These are phyloP conservation scores for Aureobasidium pullulans DNA, from an alignment of 2,329 filamentous ascomycete species.

Conservation along the genomic window DNA sequence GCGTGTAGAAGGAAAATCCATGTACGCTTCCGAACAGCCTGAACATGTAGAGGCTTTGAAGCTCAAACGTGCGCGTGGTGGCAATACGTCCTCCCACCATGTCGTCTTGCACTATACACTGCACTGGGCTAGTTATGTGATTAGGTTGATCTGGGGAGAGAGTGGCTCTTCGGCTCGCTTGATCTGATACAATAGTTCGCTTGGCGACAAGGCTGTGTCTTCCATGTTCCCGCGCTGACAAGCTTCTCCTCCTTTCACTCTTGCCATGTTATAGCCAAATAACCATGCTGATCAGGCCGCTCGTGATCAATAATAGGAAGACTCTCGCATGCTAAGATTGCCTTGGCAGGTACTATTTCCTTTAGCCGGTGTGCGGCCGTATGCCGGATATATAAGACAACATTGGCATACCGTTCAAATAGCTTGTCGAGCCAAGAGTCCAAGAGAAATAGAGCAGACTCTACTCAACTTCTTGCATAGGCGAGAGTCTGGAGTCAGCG, in stretches of 20 bases:
- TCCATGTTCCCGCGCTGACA: background rate
- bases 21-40: background rate
- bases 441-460: background rate
- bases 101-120: background rate
- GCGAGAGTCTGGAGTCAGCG: background rate
- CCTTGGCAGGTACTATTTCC: constrained; percentile 1
- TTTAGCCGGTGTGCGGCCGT: constrained; percentile 4
- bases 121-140: background rate
- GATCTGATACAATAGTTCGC: background rate
- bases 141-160: background rate
- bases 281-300: background rate
- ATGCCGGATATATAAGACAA: background rate
- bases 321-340: background rate
- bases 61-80: background rate
- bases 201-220: background rate
- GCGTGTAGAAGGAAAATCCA: background rate
- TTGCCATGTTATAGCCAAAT: background rate
- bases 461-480: background rate
- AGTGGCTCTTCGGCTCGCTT: background rate
- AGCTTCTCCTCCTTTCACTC: background rate
- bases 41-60: background rate
- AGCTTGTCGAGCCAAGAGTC: constrained; percentile 9
- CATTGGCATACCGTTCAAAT: background rate
- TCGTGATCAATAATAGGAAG: background rate
- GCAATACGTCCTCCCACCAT: background rate